Percentiles rank a stretch among this genome's conserved stretches.
Evolutionary conservation across 192 early-diverging fungal genomes (phyloP).

Genomic region (Entomortierella beljakovae): DNA sequence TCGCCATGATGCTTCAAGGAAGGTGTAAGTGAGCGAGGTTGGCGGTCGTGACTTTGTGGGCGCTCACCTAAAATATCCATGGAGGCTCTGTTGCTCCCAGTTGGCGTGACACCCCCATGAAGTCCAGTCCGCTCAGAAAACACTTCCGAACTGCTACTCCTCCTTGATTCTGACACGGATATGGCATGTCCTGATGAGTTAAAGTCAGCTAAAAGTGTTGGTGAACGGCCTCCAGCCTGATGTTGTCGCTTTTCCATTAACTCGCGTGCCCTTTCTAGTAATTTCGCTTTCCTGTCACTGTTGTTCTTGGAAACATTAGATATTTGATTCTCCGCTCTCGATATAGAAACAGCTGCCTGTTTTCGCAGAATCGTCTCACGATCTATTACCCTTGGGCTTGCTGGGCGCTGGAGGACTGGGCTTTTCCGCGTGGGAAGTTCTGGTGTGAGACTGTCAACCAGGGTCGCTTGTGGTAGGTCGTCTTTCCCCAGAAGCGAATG

Average conservation of each 20-base stretch:
- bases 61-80: background rate
- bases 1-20: background rate
- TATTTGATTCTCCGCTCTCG: background rate
- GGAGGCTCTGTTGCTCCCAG: background rate
- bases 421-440: background rate
- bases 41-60: background rate
- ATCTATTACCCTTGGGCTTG: slow-evolving; percentile 12
- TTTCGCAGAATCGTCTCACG: background rate
- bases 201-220: background rate
- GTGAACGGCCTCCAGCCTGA: background rate
- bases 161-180: background rate
- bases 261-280: slow-evolving; percentile 29
- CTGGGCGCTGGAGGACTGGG: background rate
- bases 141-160: background rate
- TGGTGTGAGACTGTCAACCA: background rate
- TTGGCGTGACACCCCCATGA: background rate
- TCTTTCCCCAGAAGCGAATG: background rate
- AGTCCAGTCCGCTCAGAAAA: background rate
- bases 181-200: background rate
- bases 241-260: slow-evolving; percentile 34
- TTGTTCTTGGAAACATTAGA: background rate
- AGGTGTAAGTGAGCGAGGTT: background rate
- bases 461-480: background rate
- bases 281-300: slow-evolving; percentile 10
- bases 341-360: slow-evolving; percentile 7